Percentiles rank a stretch among this genome's conserved stretches.
phyloP scores from a whole-genome alignment of 495 filamentous ascomycete genomes.

The Talaromyces nanjingensis region DNA sequence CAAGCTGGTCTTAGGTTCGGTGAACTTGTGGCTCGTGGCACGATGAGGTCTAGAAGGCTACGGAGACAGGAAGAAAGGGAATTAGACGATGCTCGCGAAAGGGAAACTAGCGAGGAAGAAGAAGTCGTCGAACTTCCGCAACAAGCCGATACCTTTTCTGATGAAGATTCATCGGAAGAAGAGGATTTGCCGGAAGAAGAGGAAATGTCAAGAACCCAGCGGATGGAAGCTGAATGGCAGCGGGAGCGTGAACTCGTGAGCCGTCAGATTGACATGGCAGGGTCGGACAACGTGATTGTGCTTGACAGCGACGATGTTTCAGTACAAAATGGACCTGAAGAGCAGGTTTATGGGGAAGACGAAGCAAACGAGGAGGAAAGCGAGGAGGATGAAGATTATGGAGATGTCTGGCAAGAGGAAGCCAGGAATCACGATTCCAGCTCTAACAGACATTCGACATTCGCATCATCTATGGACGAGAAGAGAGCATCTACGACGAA shows the following conservation, averaged over 20 bases:
- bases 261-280: constrained; percentile 40
- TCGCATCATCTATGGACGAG: background rate
- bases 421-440: constrained; percentile 23
- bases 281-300: constrained; percentile 40
- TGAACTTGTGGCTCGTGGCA: constrained; percentile 34
- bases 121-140: constrained; percentile 6
- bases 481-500: background rate
- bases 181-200: constrained; percentile 13
- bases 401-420: constrained; percentile 37
- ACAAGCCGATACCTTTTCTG: constrained; percentile 5
- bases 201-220: constrained; percentile 12
- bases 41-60: constrained; percentile 13
- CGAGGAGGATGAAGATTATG: constrained; percentile 28
- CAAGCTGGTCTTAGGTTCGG: constrained; percentile 41
- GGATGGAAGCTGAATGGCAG: constrained; percentile 41
- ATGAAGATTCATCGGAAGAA: constrained; percentile 11
- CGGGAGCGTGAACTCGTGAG: constrained; percentile 43
- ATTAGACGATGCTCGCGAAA: background rate
- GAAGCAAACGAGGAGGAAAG: constrained; percentile 24
- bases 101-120: background rate
- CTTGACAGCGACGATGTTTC: constrained; percentile 39
- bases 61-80: constrained; percentile 9
- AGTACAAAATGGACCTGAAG: constrained; percentile 5
- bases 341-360: constrained; percentile 8
- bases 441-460: background rate